A percentile compares a stretch with the other conserved stretches of the same genome.
phyloP scores from a whole-genome alignment of 2,329 filamentous ascomycete genomes.

The Scedosporium boydii region DNA sequence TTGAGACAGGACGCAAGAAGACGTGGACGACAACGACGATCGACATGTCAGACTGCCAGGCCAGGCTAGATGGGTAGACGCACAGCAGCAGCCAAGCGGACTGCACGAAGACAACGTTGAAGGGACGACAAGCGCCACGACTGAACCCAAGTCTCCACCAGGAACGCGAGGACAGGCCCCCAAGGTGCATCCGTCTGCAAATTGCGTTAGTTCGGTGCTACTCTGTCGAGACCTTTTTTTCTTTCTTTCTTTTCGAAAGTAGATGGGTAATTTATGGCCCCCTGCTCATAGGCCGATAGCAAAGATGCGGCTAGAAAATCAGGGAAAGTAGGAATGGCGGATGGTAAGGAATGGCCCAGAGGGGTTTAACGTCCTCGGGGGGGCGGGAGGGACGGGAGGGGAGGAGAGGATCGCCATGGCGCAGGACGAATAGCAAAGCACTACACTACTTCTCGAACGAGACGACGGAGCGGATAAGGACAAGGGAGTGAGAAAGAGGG shows the following conservation, averaged over 20 bases:
- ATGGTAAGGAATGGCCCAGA: not conserved
- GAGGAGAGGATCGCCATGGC: not conserved
- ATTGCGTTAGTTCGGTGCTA: not conserved
- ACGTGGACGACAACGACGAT: not conserved
- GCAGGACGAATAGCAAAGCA: not conserved
- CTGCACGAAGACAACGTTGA: too few relatives aligned
- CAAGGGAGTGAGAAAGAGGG: not conserved
- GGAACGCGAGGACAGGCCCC: not conserved
- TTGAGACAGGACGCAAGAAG: not conserved
- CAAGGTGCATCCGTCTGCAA: not conserved
- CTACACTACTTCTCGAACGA: not conserved
- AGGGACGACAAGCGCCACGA: not conserved
- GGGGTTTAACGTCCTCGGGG: not conserved
- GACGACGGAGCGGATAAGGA: not conserved
- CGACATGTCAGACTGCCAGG: not conserved
- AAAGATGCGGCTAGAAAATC: not conserved
- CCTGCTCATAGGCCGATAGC: not conserved
- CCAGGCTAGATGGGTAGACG: not conserved
- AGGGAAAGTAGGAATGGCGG: not conserved
- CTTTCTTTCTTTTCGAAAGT: not conserved
- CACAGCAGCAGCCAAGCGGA: not conserved
- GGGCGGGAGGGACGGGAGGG: not conserved
- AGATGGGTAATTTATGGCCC: not conserved
- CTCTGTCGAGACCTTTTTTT: not conserved
- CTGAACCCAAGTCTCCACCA: too few relatives aligned